These are phyloP conservation scores for Emergomyces pasteurianus DNA, from an alignment of 2,329 filamentous ascomycete genomes.

Conservation along the genomic window DNA sequence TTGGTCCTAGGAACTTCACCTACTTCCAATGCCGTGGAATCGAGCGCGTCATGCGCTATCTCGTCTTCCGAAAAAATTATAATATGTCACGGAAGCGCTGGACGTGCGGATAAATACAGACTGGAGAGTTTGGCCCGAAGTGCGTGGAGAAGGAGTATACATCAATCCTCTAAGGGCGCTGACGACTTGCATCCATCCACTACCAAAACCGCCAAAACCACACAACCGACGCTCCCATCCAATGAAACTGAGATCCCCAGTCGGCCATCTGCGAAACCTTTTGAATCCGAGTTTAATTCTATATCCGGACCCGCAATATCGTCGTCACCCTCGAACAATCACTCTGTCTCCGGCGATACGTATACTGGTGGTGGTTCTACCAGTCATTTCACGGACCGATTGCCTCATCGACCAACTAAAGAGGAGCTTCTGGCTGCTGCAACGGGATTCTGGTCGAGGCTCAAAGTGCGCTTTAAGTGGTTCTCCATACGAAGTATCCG, in stretches of 20 bases:
- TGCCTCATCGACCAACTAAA: constrained; percentile 74
- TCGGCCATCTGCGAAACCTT: not conserved
- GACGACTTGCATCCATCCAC: not conserved
- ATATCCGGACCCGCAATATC: not conserved
- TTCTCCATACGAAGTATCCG: constrained; percentile 86
- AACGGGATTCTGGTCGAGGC: constrained; percentile 80
- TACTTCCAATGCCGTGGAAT: constrained; percentile 22
- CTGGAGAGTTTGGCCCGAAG: constrained; percentile 11
- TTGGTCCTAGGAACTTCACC: constrained; percentile 37
- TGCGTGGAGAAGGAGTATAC: constrained; percentile 22
- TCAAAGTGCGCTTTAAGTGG: constrained; percentile 95
- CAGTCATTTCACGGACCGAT: constrained; percentile 44
- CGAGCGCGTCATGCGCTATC: constrained; percentile 21
- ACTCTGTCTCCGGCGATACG: not conserved
- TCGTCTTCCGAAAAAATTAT: constrained; percentile 18
- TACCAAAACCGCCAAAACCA: not conserved
- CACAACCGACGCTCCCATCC: not conserved
- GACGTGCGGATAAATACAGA: constrained; percentile 11
- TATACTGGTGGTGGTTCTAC: not conserved
- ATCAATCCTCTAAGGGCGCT: constrained; percentile 14
- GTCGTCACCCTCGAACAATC: not conserved
- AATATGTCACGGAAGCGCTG: constrained; percentile 15
- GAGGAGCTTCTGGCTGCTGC: constrained; percentile 87
- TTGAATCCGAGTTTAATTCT: not conserved
- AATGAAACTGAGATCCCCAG: not conserved